phyloP scores from a whole-genome alignment of 192 early-diverging fungal species.

The Phycomyces blakesleeanus region DNA sequence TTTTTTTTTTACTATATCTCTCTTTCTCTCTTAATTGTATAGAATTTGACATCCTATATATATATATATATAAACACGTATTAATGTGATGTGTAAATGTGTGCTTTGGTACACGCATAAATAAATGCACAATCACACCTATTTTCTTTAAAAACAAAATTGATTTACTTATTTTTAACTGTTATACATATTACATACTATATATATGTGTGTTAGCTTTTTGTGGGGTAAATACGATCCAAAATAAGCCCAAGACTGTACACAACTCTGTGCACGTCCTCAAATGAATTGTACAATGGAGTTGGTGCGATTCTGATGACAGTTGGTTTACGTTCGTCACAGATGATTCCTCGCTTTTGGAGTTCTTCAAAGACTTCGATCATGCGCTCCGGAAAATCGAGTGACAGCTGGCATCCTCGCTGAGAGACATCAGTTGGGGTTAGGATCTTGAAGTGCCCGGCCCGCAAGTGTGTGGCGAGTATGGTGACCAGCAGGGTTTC shows the following conservation, averaged over 20 bases:
- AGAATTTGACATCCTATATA: too few species aligned
- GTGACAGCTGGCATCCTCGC: slow-evolving; percentile 86
- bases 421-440: slow-evolving; percentile 71
- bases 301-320: slow-evolving; percentile 87
- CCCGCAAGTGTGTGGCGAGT: slow-evolving; percentile 23
- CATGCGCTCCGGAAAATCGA: slow-evolving; percentile 59
- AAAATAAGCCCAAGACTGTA: slow-evolving; percentile 51
- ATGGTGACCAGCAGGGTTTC: slow-evolving; percentile 63
- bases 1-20: background rate
- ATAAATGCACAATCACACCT: too few species aligned
- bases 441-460: slow-evolving; percentile 58
- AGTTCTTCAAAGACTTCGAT: slow-evolving; percentile 64
- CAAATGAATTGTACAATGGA: slow-evolving; percentile 88
- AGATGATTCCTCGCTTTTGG: slow-evolving; percentile 61
- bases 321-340: slow-evolving; percentile 88
- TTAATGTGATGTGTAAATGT: too few species aligned
- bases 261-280: slow-evolving; percentile 71
- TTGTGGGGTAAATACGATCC: slow-evolving; percentile 28
- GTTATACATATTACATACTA: background rate
- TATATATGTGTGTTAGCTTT: background rate
- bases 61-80: too few species aligned
- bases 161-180: background rate
- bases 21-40: background rate
- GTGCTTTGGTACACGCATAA: too few species aligned
- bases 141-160: too few species aligned